These are phyloP conservation scores for Paulownia fortunei DNA, from an alignment of 257 asterid genomes.

Conservation along the genomic window DNA sequence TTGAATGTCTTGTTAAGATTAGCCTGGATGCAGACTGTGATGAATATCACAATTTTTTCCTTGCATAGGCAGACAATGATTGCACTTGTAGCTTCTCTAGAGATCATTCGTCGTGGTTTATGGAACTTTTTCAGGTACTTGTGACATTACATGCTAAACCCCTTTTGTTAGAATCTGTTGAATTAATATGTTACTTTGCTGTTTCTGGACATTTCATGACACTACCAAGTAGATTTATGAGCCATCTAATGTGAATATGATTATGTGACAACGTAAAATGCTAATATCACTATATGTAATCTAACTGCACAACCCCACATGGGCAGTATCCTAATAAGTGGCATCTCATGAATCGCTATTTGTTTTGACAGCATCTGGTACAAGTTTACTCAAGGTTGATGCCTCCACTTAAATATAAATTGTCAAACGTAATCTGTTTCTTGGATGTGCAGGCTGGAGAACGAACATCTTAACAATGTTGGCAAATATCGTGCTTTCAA, in stretches of 20 bases:
- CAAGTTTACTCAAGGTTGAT: neutral
- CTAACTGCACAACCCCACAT: too few relatives aligned
- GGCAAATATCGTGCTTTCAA: constrained; percentile 76
- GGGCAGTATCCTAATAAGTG: too few relatives aligned
- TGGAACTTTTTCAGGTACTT: constrained; percentile 73
- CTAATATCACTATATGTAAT: too few relatives aligned
- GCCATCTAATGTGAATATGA: too few relatives aligned
- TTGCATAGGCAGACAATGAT: constrained; percentile 51
- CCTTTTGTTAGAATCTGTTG: neutral
- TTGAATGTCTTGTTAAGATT: constrained; percentile 57
- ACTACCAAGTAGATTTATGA: neutral
- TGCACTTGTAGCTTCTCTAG: constrained; percentile 56
- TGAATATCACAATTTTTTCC: constrained; percentile 42
- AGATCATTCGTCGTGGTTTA: constrained; percentile 70
- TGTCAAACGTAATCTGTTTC: neutral
- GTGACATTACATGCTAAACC: neutral
- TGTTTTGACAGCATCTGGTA: too few relatives aligned
- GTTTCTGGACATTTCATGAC: too few relatives aligned
- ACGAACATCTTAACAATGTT: constrained; percentile 77
- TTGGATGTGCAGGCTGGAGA: constrained; percentile 59
- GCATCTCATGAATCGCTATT: too few relatives aligned
- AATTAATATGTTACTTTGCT: too few relatives aligned
- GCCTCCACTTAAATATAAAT: neutral
- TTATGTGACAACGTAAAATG: too few relatives aligned
- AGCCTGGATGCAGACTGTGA: constrained; percentile 78